These are phyloP conservation scores for Sporothrix pallida DNA, from an alignment of 2,329 filamentous ascomycete genomes.

Conservation along the genomic window DNA sequence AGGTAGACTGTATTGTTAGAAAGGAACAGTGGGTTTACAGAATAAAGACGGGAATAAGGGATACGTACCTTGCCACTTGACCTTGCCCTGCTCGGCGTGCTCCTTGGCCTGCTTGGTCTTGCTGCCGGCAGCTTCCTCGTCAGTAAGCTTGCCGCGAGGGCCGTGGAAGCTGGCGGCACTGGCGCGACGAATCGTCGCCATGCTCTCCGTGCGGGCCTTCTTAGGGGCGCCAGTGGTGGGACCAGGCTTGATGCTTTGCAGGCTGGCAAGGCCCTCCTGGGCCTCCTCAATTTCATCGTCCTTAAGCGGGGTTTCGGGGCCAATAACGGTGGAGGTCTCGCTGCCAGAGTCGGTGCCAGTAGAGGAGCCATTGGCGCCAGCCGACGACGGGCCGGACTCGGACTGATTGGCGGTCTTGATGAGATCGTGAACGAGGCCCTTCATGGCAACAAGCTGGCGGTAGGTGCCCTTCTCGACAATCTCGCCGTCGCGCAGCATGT, in stretches of 20 bases:
- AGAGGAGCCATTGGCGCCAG: slow-evolving; percentile 40
- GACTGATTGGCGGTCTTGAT: slow-evolving; percentile 76
- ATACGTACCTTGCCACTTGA: slow-evolving; percentile 74
- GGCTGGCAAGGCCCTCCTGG: slow-evolving; percentile 75
- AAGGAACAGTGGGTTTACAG: too few species aligned
- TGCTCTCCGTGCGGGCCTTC: slow-evolving; percentile 67
- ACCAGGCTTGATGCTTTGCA: slow-evolving; percentile 73
- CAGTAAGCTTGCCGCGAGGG: slow-evolving; percentile 79
- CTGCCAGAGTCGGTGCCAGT: slow-evolving; percentile 49
- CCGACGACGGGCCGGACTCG: slow-evolving; percentile 50
- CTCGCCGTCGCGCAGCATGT: slow-evolving; percentile 79
- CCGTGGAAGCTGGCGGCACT: slow-evolving; percentile 90
- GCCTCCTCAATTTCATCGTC: slow-evolving; percentile 76
- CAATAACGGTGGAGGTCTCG: slow-evolving; percentile 64
- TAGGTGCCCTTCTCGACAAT: slow-evolving; percentile 90
- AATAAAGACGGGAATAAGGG: too few species aligned
- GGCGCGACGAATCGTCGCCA: slow-evolving; percentile 81
- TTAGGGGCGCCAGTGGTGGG: slow-evolving; percentile 50
- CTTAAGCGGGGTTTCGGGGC: slow-evolving; percentile 61
- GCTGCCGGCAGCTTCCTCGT: slow-evolving; percentile 77
- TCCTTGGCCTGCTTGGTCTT: slow-evolving; percentile 89
- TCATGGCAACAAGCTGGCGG: slow-evolving; percentile 89
- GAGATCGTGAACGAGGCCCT: slow-evolving; percentile 84
- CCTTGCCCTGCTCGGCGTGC: slow-evolving; percentile 90
- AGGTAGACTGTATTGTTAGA: slow-evolving; percentile 66